Base-by-base conservation (phyloP, 2,329 filamentous ascomycete genomes). In the Thermomyces lanuginosus region DNA sequence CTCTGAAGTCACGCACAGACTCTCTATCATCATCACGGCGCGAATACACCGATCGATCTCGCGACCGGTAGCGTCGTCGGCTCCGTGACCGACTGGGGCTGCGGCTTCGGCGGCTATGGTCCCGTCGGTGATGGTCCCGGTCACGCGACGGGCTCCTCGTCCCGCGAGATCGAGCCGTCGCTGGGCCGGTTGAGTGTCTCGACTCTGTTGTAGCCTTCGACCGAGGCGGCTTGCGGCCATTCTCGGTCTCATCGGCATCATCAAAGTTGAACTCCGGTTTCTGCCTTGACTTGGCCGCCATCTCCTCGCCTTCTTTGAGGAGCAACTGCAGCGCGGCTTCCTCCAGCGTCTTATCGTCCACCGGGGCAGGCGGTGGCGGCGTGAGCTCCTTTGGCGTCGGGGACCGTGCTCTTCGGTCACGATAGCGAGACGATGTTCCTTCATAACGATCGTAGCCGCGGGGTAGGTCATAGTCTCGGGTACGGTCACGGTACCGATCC, bases 311-410 rank as follows among this genome's bases (percentile, higher is more conserved):
- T 44, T 71, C 66, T 36, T 56, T 59, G 12, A 70, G 39, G 7
- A 71, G 51, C 33, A 63, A 42, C 31, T 66, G 57, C 27, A 70
- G 48, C 7, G 66, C 66, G 19, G 62, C 55, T 34, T 65, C 60
- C 38, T 70, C 66, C 23, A 71, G 42, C 10, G 62, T 57, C 42
- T 69, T 66, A 31, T 69, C 63, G 30, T 60, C 56, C 25, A 66
- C 56, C 6, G 49, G 48, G 2, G 38, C 29, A 8, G 36, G 31
- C 7, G 30, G 36, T 5, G 41, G 36, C 3, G 45, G 40, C n/a
- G 42, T 47, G 3, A 46, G 42, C 16, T 48, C 44, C 33, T 52
- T 53, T 2, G 48, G 44, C 3, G 46, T 41, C 16, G 38, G 33
- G 8, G 48, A 43, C 23, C 41, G 48, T 13, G 50, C 48, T 24